phyloP scores from a whole-genome alignment of 805 yeast genomes.

The Candida endomychidarum region DNA sequence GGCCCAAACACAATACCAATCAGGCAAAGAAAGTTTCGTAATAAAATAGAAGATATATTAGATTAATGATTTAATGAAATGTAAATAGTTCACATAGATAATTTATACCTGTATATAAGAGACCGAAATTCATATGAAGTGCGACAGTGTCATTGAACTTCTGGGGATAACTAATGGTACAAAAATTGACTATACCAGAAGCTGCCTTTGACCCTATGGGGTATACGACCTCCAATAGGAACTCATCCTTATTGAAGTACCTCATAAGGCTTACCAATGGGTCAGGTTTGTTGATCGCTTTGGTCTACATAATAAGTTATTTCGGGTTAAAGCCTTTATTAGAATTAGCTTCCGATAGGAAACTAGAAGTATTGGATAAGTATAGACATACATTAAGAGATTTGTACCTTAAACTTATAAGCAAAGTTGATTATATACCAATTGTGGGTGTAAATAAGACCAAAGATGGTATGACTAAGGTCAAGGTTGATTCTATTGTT shows the following conservation, averaged over 20 bases:
- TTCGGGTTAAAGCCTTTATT: conserved; percentile 36
- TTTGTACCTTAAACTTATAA: conserved; percentile 31
- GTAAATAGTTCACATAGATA: not conserved
- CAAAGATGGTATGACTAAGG: conserved; percentile 20
- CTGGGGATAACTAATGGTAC: conserved; percentile 22
- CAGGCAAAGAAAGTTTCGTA: not conserved
- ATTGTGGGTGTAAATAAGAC: conserved; percentile 34
- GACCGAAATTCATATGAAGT: not conserved
- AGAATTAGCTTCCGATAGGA: conserved; percentile 26
- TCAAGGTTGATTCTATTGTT: conserved; percentile 36
- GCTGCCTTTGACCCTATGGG: conserved; percentile 35
- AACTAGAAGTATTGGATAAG: conserved; percentile 35
- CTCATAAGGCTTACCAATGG: conserved; percentile 33
- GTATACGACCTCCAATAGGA: conserved; percentile 20
- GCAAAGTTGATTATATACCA: conserved; percentile 38
- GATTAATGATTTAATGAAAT: conserved; percentile 4
- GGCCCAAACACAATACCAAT: not conserved
- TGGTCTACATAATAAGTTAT: conserved; percentile 32
- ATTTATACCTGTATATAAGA: not conserved
- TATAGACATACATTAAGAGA: conserved; percentile 35
- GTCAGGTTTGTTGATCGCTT: conserved; percentile 29
- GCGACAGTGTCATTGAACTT: too few relatives aligned
- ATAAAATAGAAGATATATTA: conserved; percentile 2
- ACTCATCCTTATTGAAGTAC: conserved; percentile 26
- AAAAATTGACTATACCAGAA: conserved; percentile 42